These are phyloP conservation scores for Onygenales sp. DNA, from an alignment of 2,329 filamentous ascomycete genomes.

Conservation along the genomic window DNA sequence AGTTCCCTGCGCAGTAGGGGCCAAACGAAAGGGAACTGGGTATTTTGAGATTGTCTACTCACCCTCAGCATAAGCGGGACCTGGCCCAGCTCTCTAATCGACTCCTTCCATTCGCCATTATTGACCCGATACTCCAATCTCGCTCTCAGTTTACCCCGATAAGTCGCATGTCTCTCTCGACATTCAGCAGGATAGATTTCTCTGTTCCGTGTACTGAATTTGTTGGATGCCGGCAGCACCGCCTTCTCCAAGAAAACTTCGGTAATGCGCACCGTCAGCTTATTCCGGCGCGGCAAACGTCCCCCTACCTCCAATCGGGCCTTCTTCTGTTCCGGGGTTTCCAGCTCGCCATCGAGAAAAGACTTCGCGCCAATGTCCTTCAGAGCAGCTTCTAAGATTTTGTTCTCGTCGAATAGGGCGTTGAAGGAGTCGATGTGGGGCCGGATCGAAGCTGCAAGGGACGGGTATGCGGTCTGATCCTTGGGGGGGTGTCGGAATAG, in stretches of 20 bases:
- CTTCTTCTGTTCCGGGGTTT: slow-evolving; percentile 29
- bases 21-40: slow-evolving; percentile 8
- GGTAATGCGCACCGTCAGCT: slow-evolving; percentile 66
- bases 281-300: slow-evolving; percentile 52
- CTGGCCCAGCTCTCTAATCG: slow-evolving; percentile 74
- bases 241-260: slow-evolving; percentile 77
- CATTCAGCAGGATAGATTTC: slow-evolving; percentile 88
- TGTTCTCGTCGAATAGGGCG: slow-evolving; percentile 66
- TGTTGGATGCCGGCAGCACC: slow-evolving; percentile 69
- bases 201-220: slow-evolving; percentile 66
- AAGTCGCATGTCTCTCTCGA: slow-evolving; percentile 85
- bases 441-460: slow-evolving; percentile 72
- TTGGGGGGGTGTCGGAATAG: slow-evolving; percentile 83
- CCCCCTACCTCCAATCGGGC: slow-evolving; percentile 44
- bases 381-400: slow-evolving; percentile 64
- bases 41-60: slow-evolving; percentile 20
- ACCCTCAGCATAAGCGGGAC: slow-evolving; percentile 91
- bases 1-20: neutral
- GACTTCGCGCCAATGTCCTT: slow-evolving; percentile 84
- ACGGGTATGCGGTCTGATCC: slow-evolving; percentile 79
- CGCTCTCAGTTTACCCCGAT: slow-evolving; percentile 75
- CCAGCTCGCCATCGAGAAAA: slow-evolving; percentile 68
- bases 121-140: slow-evolving; percentile 82
- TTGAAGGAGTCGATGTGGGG: slow-evolving; percentile 97
- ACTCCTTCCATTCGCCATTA: slow-evolving; percentile 72